phyloP scores from a whole-genome alignment of 352 stramenopile genomes.

The Phytopythium montanum region DNA sequence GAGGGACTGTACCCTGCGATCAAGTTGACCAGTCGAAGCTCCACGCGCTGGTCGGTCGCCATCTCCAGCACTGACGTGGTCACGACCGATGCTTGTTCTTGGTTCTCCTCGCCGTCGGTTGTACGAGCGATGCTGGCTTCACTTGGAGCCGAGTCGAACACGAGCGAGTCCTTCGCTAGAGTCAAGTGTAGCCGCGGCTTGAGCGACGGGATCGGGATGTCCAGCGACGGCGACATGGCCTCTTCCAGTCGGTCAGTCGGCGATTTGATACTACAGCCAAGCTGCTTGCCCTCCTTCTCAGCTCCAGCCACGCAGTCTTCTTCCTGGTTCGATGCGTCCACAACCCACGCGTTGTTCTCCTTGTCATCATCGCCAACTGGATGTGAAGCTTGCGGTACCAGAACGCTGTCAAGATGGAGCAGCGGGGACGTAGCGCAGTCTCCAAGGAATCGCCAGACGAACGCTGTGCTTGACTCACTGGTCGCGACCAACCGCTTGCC shows the following conservation, averaged over 20 bases:
- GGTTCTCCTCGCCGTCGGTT: neutral
- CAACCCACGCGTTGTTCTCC: neutral
- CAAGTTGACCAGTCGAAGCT: conserved; percentile 3
- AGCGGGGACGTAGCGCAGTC: conserved; percentile 9
- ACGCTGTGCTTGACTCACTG: conserved; percentile 39
- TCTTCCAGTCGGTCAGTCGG: conserved; percentile 6
- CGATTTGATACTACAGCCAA: neutral
- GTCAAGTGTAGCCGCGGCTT: conserved; percentile 32
- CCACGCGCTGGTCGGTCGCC: neutral
- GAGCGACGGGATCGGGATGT: conserved; percentile 15
- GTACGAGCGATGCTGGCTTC: neutral
- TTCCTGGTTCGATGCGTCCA: neutral
- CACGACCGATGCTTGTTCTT: neutral
- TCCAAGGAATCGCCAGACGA: conserved; percentile 61
- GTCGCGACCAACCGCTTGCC: conserved; percentile 37
- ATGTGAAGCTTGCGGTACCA: neutral
- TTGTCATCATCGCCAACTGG: neutral
- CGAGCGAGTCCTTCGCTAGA: conserved; percentile 35
- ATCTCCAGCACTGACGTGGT: neutral
- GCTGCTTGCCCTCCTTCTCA: neutral
- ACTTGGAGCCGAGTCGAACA: neutral
- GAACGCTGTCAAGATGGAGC: neutral
- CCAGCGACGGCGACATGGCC: conserved; percentile 10
- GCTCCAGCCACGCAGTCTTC: neutral
- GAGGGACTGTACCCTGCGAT: conserved; percentile 15